Evolutionary conservation across 2,329 filamentous ascomycete species (phyloP).

Genomic region (Paramyrothecium sp.): DNA sequence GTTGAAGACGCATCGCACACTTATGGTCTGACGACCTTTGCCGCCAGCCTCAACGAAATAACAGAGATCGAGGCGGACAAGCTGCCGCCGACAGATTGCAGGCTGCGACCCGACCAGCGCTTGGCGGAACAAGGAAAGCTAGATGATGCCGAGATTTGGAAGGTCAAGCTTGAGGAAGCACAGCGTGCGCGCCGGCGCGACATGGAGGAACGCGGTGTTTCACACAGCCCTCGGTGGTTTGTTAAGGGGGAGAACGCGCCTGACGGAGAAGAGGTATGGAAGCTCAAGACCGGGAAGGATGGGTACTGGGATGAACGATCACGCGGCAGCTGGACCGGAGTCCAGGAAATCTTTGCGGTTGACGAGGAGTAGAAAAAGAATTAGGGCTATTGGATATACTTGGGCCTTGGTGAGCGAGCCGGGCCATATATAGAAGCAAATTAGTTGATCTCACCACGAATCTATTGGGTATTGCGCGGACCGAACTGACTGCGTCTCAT

Average conservation of each 20-base stretch:
- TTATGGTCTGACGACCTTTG: conserved; percentile 88
- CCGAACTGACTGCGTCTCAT: too few relatives aligned
- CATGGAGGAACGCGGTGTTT: conserved; percentile 72
- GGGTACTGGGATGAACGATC: conserved; percentile 91
- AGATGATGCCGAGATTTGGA: conserved; percentile 80
- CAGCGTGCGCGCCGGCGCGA: conserved; percentile 74
- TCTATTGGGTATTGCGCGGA: too few relatives aligned
- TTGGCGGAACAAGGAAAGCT: conserved; percentile 79
- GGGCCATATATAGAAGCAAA: not conserved
- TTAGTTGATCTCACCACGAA: too few relatives aligned
- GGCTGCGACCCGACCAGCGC: conserved; percentile 84
- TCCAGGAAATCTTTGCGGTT: conserved; percentile 49
- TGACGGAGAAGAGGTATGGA: conserved; percentile 69
- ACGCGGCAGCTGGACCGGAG: conserved; percentile 62
- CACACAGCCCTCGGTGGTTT: conserved; percentile 82
- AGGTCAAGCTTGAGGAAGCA: conserved; percentile 79
- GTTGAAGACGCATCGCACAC: conserved; percentile 77
- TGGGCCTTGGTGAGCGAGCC: not conserved
- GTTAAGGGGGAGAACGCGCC: conserved; percentile 60
- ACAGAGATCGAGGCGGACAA: conserved; percentile 74
- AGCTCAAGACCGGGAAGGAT: conserved; percentile 76
- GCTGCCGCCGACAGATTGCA: conserved; percentile 77
- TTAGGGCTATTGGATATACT: not conserved
- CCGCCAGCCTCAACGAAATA: conserved; percentile 82
- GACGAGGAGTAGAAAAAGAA: conserved; percentile 15